Evolutionary conservation across 2,329 filamentous ascomycete species (phyloP).

Genomic region (Diaporthe eres): DNA sequence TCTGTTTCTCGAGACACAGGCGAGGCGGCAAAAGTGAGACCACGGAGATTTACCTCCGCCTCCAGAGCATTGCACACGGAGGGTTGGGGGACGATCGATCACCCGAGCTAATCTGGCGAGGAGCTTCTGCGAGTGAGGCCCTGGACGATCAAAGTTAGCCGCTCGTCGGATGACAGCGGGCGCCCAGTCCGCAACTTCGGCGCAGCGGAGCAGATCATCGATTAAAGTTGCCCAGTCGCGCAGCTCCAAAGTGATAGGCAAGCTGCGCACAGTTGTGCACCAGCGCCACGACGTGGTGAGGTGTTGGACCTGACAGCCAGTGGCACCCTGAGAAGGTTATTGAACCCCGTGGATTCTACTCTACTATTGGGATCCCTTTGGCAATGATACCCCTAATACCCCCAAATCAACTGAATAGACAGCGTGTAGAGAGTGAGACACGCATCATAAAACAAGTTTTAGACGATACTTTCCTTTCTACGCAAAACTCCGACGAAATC

Average conservation of each 20-base stretch:
- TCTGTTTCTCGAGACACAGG: not conserved
- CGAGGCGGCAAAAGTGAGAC: not conserved
- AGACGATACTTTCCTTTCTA: slow-evolving; percentile 17
- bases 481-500: slow-evolving; percentile 10
- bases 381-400: slow-evolving; percentile 33
- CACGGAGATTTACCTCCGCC: not conserved
- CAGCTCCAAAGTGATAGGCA: not conserved
- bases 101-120: slow-evolving; percentile 9
- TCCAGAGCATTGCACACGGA: not conserved
- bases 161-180: slow-evolving; percentile 10
- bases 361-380: not conserved
- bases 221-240: slow-evolving; percentile 15
- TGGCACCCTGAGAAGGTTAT: not conserved
- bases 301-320: slow-evolving; percentile 7
- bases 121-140: not conserved
- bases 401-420: not conserved
- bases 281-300: not conserved
- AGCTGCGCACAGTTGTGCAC: not conserved
- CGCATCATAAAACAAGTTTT: not conserved
- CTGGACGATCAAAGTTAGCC: not conserved
- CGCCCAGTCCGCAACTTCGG: not conserved
- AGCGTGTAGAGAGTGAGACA: slow-evolving; percentile 1
- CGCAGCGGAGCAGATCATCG: not conserved
- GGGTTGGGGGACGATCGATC: not conserved
- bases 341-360: not conserved